Base-by-base conservation (phyloP, 1,139 yeast genomes). In the Entelexis paramagnoliae region DNA sequence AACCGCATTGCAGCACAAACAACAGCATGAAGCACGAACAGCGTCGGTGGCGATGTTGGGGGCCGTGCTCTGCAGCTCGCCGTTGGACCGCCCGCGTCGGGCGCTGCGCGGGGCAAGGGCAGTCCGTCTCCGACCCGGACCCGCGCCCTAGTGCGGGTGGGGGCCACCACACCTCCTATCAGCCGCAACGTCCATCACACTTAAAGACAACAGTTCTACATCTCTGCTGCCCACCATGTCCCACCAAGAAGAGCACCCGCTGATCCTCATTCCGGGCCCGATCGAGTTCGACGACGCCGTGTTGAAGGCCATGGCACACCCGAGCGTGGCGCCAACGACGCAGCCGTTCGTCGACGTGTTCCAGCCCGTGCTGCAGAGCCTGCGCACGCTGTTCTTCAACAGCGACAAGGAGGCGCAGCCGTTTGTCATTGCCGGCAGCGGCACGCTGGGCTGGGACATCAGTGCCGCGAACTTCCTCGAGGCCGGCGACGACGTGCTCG, bases 371-470 rank as follows among this genome's bases (percentile, higher is more conserved):
- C 74, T 89, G 64, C 67, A 74, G 63, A 78, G 80, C 66, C 76
- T 86, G 63, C 78, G 96, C 62, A 76, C 73, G 59, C 68, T 89
- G 59, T 88, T 88, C 75, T 77, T 81, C 66, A 82, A 93, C 26
- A 70, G 78, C 24, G 80, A 78, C 63, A 68, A 79, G 24, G 64
- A 64, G 17, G 77, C 93, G 30, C 95, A 86, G 70, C 87, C 91
- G 8, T 77, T 83, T 59, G 85, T 89, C 20, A 67, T 89, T 57
- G 76, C 95, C 5, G 97, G 96, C 39, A 83, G 95, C 2, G 97
- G 97, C 54, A 87, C 97, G 39, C 75, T 89, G 51, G 97, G 97
- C 32, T 89, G 96, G 96, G 97, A 89, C 64, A 73, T 89, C 56
- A 83, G 80, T 45, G 94, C 83, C 39, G 76, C 95, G 39, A 89